Base-by-base conservation (phyloP, 2,329 filamentous ascomycete species). In the Neurospora crassa region DNA sequence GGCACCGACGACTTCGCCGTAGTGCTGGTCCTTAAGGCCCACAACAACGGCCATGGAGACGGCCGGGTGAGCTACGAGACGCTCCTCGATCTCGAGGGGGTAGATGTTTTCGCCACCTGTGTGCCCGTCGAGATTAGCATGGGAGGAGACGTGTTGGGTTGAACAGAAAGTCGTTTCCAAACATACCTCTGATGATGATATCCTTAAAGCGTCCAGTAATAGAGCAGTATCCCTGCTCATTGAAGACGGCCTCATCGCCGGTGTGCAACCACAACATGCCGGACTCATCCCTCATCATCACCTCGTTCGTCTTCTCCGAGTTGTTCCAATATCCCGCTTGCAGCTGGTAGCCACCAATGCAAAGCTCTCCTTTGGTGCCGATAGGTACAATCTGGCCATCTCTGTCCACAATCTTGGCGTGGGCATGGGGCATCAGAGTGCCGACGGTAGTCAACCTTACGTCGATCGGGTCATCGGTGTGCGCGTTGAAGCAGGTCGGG, bases 181-280 rank as follows among this genome's bases (percentile, higher is more conserved):
- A 70, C 81, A 70, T 76, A 84, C 89, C 91, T 76, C 91, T 84
- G 72, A 93, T 93, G 71, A 93, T 92, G 43, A 93, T 92, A 72
- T 94, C 91, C 81, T 93, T 93, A 81, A 92, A 92, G 24, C 91
- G 84, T 0, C 91, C 91, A 0, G 91, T 93, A 75, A 94, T 93
- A 7, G 83, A 85, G 75, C 90, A 92, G 77, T 92, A 92, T 0
- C 90, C 91, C 10, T 88, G 81, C 42, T 88, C 86, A 72, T 93
- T 90, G 71, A 90, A 88, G 7, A 90, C 84, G 42, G 92, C 86
- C 73, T 92, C 86, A 76, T 94, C 91, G 0, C 90, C 90, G 0
- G 90, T 92, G 73, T 89, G 86, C 73, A 79, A 82, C 90, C 91
- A 93, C 72, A 89, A 76, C 24, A 86, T 81, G 0, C 87, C 85